Evolutionary conservation across 495 filamentous ascomycete genomes (phyloP).

Genomic region (Chaetomium tenue): DNA sequence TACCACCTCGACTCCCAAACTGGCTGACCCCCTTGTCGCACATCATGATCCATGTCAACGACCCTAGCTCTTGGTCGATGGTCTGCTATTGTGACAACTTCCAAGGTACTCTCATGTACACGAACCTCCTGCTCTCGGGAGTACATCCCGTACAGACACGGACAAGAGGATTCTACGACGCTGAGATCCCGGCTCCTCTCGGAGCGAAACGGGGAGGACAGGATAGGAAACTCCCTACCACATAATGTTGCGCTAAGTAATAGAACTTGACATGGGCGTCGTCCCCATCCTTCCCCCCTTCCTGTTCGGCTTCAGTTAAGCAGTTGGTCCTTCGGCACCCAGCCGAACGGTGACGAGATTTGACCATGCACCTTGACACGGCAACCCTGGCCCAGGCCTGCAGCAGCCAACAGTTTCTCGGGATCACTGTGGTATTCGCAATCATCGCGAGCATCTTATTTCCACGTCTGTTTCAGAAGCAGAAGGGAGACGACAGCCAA

Average conservation of each 20-base stretch:
- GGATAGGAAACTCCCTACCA: neutral
- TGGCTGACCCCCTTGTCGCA: neutral
- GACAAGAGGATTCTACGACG: neutral
- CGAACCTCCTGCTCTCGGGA: neutral
- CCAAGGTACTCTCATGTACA: neutral
- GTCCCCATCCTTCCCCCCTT: neutral
- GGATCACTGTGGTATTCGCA: neutral
- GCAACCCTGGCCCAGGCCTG: neutral
- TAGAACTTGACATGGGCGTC: neutral
- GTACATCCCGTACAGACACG: neutral
- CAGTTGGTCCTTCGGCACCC: too few relatives aligned
- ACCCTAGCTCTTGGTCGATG: neutral
- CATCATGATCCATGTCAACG: neutral
- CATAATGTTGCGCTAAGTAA: neutral
- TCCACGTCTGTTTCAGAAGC: neutral
- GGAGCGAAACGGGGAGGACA: neutral
- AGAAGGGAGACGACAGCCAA: neutral
- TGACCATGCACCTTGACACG: neutral
- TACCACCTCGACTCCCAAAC: too few relatives aligned
- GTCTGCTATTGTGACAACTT: neutral
- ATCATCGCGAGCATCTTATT: neutral
- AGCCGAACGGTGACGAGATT: neutral
- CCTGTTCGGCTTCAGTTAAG: neutral
- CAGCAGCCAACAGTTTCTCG: neutral
- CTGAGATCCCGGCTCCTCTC: neutral